These are phyloP conservation scores for Linum tenue DNA, from an alignment of 345 rosid species.

Conservation along the genomic window DNA sequence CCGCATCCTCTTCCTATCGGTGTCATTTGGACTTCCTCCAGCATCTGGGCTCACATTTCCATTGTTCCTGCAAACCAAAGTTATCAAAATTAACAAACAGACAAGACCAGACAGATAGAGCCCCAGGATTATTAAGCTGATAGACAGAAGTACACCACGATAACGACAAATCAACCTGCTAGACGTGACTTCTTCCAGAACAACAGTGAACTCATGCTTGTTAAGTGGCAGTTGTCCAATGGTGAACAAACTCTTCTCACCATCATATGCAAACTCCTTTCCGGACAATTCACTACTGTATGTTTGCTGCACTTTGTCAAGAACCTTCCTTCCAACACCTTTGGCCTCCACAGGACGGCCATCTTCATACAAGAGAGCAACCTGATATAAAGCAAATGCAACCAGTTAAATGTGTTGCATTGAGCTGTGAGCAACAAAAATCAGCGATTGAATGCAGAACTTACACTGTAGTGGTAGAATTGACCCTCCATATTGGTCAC, in stretches of 20 bases:
- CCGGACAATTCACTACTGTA: constrained; percentile 17
- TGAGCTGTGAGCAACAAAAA: neutral
- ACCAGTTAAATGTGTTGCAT: neutral
- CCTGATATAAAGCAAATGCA: constrained; percentile 24
- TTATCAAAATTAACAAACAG: neutral
- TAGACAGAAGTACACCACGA: neutral
- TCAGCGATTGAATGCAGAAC: constrained; percentile 2
- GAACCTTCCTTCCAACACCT: constrained; percentile 49
- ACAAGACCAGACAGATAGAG: neutral
- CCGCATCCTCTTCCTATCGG: constrained; percentile 56
- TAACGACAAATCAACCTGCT: constrained; percentile 34
- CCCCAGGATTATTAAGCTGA: too few relatives aligned
- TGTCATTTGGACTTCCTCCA: constrained; percentile 32
- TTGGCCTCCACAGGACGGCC: constrained; percentile 70
- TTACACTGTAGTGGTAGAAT: constrained; percentile 74
- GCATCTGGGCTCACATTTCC: constrained; percentile 49
- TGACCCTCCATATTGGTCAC: constrained; percentile 37
- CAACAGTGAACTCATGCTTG: constrained; percentile 40
- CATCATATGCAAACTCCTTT: constrained; percentile 25
- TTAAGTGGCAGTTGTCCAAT: constrained; percentile 14
- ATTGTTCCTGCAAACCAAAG: constrained; percentile 30
- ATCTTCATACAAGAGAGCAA: constrained; percentile 63
- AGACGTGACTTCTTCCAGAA: constrained; percentile 59
- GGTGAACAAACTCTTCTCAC: constrained; percentile 21
- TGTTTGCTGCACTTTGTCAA: constrained; percentile 20